These are phyloP conservation scores for Lentinula novae-zelandiae DNA, from an alignment of 1,284 basidiomycete species.

Conservation along the genomic window DNA sequence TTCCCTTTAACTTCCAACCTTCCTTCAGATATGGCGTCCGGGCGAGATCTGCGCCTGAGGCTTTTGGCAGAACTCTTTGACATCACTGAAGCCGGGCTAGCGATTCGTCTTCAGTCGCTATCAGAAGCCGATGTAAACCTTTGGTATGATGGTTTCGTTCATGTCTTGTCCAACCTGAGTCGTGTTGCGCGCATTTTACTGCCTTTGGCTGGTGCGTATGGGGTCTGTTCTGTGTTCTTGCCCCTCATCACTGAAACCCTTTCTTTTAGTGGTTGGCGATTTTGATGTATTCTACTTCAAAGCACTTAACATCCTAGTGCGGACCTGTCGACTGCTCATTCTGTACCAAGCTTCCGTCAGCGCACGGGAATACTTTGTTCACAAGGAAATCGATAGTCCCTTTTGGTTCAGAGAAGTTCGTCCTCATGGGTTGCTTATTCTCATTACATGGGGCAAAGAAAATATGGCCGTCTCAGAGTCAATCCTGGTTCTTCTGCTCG, in stretches of 20 bases:
- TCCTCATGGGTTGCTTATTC: slow-evolving; percentile 9
- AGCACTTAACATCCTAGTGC: slow-evolving; percentile 8
- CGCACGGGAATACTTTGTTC: slow-evolving; percentile 6
- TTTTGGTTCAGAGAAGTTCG: slow-evolving; percentile 13
- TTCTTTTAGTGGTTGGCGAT: slow-evolving; percentile 11
- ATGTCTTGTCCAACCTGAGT: slow-evolving; percentile 6
- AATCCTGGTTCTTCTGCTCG: slow-evolving; percentile 11
- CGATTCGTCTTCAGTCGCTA: slow-evolving; percentile 5
- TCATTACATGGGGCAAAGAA: slow-evolving; percentile 14
- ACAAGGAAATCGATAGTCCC: background rate
- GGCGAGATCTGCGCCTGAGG: slow-evolving; percentile 13
- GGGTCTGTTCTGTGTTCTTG: background rate
- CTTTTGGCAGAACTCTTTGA: slow-evolving; percentile 14
- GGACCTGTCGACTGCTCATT: slow-evolving; percentile 13
- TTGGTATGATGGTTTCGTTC: slow-evolving; percentile 11
- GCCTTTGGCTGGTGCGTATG: slow-evolving; percentile 12
- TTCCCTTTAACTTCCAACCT: slow-evolving; percentile 7
- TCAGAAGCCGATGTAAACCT: slow-evolving; percentile 7
- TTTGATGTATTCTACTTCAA: slow-evolving; percentile 14
- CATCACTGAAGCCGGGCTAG: slow-evolving; percentile 10
- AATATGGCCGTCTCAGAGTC: slow-evolving; percentile 7
- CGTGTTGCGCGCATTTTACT: slow-evolving; percentile 12
- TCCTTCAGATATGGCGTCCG: slow-evolving; percentile 7
- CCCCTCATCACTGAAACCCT: background rate
- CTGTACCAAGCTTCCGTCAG: slow-evolving; percentile 12